phyloP scores from a whole-genome alignment of 495 filamentous ascomycete genomes.

The Penicillium subrubescens region DNA sequence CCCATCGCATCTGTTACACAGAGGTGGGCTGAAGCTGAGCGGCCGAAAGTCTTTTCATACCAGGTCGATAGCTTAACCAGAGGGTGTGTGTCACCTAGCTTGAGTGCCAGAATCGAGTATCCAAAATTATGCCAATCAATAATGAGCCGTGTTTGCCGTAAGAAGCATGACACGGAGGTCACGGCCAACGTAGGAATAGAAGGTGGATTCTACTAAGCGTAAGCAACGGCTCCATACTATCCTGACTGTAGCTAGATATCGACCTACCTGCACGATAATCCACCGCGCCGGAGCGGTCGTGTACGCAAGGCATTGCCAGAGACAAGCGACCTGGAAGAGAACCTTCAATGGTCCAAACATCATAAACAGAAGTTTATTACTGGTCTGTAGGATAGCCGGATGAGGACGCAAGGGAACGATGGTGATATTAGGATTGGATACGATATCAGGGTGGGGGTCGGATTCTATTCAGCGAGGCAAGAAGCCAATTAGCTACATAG shows the following conservation, averaged over 20 bases:
- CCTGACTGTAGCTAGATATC: not conserved
- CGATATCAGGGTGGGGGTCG: conserved; percentile 74
- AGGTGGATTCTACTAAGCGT: conserved; percentile 74
- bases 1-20: conserved; percentile 90
- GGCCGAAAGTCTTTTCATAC: conserved; percentile 75
- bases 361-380: conserved; percentile 74
- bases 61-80: conserved; percentile 72
- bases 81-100: conserved; percentile 64
- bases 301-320: conserved; percentile 75
- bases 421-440: conserved; percentile 62
- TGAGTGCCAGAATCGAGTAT: conserved; percentile 85
- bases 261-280: conserved; percentile 73
- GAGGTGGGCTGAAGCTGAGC: conserved; percentile 71
- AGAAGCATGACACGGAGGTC: conserved; percentile 67
- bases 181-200: conserved; percentile 88
- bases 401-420: conserved; percentile 66
- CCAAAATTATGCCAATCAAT: conserved; percentile 99
- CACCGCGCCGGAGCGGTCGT: conserved; percentile 69
- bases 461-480: conserved; percentile 47
- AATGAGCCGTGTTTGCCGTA: conserved; percentile 79
- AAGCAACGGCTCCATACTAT: conserved; percentile 6
- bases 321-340: conserved; percentile 70
- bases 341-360: conserved; percentile 85
- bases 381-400: conserved; percentile 64
- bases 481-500: not conserved